Percentiles rank a stretch among this genome's conserved stretches.
Conservation (phyloP, 306 rosid species). For the Rosa rugosa region DNA sequence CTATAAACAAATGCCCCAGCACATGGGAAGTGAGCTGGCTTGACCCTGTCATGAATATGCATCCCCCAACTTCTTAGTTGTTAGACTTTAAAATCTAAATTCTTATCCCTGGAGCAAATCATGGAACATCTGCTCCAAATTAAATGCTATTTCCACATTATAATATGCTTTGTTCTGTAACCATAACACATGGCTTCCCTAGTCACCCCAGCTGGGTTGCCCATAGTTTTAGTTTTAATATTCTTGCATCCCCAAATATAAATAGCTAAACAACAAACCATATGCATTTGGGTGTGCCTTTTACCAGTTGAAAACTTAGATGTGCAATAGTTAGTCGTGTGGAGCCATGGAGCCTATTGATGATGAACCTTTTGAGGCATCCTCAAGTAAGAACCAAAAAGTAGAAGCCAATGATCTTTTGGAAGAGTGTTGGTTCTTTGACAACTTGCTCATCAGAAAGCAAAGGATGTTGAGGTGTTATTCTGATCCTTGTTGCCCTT, state of each 20-base stretch:
- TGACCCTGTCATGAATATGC: conserved; percentile 38
- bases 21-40: conserved; percentile 69
- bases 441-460: conserved; percentile 49
- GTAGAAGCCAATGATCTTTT: conserved; percentile 63
- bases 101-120: conserved; percentile 15
- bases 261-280: background rate
- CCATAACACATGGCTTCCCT: conserved; percentile 47
- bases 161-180: conserved; percentile 26
- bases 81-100: conserved; percentile 30
- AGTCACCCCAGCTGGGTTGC: conserved; percentile 25
- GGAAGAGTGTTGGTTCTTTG: conserved; percentile 83
- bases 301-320: background rate
- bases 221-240: conserved; percentile 22
- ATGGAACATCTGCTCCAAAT: conserved; percentile 16
- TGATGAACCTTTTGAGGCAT: conserved; percentile 21
- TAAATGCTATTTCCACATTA: conserved; percentile 6
- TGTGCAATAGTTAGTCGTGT: background rate
- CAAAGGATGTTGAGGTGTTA: conserved; percentile 54
- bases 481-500: conserved; percentile 66
- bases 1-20: conserved; percentile 38
- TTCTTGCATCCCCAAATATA: background rate
- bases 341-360: conserved; percentile 50
- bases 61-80: conserved; percentile 30
- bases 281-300: conserved; percentile 6
- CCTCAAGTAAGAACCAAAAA: conserved; percentile 40